Evolutionary conservation across 139 green algal genomes (phyloP).

Genomic region (Microglena sp.): DNA sequence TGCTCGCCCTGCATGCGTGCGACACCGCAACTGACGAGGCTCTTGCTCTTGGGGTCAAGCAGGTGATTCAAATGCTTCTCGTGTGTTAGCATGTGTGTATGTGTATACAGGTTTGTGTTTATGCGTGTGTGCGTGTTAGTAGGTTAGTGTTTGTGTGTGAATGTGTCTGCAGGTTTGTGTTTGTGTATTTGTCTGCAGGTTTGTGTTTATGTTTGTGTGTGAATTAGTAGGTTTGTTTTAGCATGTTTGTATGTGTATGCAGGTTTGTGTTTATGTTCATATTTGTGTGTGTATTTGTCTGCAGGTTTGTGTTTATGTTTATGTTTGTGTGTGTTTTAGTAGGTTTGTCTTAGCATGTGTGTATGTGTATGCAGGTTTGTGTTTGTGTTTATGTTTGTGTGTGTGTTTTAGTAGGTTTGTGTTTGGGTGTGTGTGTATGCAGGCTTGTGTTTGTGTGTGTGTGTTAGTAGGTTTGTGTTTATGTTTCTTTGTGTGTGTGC

Average conservation of each 20-base stretch:
- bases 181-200: neutral
- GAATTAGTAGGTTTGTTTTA: neutral
- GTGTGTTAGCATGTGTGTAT: neutral
- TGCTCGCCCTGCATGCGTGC: conserved; percentile 58
- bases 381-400: neutral
- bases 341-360: neutral
- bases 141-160: conserved; percentile 2
- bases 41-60: conserved; percentile 38
- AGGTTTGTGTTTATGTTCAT: neutral
- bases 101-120: neutral
- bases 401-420: neutral
- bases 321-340: neutral
- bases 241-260: neutral
- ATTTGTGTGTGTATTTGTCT: neutral
- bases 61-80: conserved; percentile 13
- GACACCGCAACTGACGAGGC: conserved; percentile 60
- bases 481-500: neutral
- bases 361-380: neutral
- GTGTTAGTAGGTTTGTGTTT: neutral
- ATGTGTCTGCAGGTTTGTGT: neutral
- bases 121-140: neutral
- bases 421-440: neutral
- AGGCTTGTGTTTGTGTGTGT: neutral
- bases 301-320: neutral
- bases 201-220: neutral